Percentiles rank a stretch among this genome's conserved stretches.
phyloP scores from a whole-genome alignment of 208 protist genomes.

The Leishmania guyanensis region DNA sequence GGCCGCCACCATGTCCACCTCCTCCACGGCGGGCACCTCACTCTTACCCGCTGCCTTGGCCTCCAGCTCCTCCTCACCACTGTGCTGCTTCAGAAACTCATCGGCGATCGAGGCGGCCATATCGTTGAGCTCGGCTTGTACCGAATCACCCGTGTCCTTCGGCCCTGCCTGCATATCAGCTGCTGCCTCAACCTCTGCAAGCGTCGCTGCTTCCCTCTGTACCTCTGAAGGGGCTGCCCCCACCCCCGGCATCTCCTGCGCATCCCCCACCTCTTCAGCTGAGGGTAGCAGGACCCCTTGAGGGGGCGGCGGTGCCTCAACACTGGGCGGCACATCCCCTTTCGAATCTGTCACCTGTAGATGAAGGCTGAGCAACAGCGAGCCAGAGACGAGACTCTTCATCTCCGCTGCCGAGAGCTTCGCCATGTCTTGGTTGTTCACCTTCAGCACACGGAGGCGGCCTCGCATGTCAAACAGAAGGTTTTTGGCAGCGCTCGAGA shows the following conservation, averaged over 20 bases:
- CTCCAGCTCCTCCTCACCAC: slow-evolving; percentile 16
- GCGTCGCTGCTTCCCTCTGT: slow-evolving; percentile 1
- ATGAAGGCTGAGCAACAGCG: slow-evolving; percentile 35
- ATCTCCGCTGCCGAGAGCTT: slow-evolving; percentile 14
- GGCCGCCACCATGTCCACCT: not conserved
- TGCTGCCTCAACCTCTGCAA: not conserved
- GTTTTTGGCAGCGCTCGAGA: slow-evolving; percentile 52
- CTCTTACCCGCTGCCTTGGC: slow-evolving; percentile 7
- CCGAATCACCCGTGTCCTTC: not conserved
- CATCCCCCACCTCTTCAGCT: not conserved
- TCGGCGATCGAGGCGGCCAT: slow-evolving; percentile 21
- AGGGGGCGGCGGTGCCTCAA: not conserved
- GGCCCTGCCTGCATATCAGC: not conserved
- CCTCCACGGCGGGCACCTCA: slow-evolving; percentile 1
- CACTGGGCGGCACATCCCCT: slow-evolving; percentile 10
- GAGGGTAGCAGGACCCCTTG: not conserved
- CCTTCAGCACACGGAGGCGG: slow-evolving; percentile 34
- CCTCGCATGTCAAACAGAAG: slow-evolving; percentile 50
- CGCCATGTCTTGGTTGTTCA: slow-evolving; percentile 48
- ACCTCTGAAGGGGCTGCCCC: not conserved
- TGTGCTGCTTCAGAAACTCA: slow-evolving; percentile 34
- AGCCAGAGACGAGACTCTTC: slow-evolving; percentile 13
- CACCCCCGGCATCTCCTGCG: not conserved
- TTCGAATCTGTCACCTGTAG: slow-evolving; percentile 33
- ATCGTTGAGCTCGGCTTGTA: slow-evolving; percentile 10